Conservation (phyloP, 768 basidiomycete species). For the Boletus rex-veris region DNA sequence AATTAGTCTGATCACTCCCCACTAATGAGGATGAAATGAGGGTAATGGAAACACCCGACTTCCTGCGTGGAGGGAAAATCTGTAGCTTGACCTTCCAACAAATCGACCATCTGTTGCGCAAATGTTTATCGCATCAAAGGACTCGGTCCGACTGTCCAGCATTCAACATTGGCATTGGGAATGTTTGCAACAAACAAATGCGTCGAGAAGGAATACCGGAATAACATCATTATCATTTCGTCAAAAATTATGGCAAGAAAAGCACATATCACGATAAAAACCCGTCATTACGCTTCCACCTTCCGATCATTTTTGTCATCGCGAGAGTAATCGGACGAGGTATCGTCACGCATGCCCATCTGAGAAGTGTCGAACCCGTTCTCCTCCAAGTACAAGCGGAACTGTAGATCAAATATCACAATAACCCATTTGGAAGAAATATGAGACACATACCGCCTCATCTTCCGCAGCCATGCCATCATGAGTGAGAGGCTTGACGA, state of each 20-base stretch:
- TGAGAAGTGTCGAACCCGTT: conserved; percentile 75
- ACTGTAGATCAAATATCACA: conserved; percentile 38
- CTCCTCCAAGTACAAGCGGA: conserved; percentile 77
- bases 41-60: too few relatives aligned
- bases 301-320: conserved; percentile 18
- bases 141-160: too few relatives aligned
- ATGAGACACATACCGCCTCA: conserved; percentile 42
- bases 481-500: conserved; percentile 67
- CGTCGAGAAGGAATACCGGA: neutral
- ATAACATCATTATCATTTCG: neutral
- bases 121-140: neutral
- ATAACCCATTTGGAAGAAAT: neutral
- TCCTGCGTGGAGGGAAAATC: too few relatives aligned
- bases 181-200: neutral
- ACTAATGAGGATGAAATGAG: too few relatives aligned
- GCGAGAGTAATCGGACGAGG: conserved; percentile 13
- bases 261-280: neutral
- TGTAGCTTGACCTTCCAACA: too few relatives aligned
- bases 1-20: too few relatives aligned
- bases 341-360: conserved; percentile 54
- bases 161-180: too few relatives aligned
- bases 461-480: conserved; percentile 85
- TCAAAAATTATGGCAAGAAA: neutral
- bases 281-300: conserved; percentile 9
- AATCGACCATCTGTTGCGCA: too few relatives aligned